Evolutionary conservation across 345 rosid genomes (phyloP).

Genomic region (Psidium guajava): DNA sequence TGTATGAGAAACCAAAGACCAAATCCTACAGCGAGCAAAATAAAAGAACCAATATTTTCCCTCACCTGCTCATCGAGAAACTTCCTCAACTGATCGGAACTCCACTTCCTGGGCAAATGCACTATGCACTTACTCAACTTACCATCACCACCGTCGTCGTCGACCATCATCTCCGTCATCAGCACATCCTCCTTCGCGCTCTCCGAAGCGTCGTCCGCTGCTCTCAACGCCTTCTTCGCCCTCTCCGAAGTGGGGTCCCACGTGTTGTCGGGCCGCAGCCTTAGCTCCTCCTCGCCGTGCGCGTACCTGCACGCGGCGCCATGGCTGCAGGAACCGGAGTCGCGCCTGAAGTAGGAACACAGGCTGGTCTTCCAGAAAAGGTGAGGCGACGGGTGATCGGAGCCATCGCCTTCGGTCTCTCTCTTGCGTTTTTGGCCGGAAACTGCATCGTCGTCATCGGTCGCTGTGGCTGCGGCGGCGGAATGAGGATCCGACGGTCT

Average conservation of each 20-base stretch:
- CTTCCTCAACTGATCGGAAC: conserved; percentile 39
- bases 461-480: neutral
- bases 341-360: conserved; percentile 75
- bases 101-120: conserved; percentile 72
- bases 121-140: conserved; percentile 65
- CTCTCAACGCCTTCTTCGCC: conserved; percentile 47
- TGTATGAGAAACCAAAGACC: neutral
- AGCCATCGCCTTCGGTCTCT: conserved; percentile 11
- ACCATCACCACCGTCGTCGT: conserved; percentile 17
- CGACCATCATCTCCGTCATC: conserved; percentile 11
- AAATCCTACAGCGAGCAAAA: neutral
- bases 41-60: neutral
- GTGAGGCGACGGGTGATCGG: conserved; percentile 7
- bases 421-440: conserved; percentile 64
- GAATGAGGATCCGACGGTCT: neutral
- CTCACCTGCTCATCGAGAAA: conserved; percentile 58
- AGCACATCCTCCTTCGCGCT: conserved; percentile 21
- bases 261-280: conserved; percentile 61
- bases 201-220: conserved; percentile 14
- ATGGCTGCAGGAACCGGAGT: conserved; percentile 51
- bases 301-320: conserved; percentile 72
- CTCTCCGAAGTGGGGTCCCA: conserved; percentile 96
- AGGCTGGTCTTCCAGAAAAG: conserved; percentile 72
- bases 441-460: conserved; percentile 8
- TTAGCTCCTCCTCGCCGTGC: conserved; percentile 82